Evolutionary conservation across 2,329 filamentous ascomycete species (phyloP).

Genomic region (Tolypocladium tundrense): DNA sequence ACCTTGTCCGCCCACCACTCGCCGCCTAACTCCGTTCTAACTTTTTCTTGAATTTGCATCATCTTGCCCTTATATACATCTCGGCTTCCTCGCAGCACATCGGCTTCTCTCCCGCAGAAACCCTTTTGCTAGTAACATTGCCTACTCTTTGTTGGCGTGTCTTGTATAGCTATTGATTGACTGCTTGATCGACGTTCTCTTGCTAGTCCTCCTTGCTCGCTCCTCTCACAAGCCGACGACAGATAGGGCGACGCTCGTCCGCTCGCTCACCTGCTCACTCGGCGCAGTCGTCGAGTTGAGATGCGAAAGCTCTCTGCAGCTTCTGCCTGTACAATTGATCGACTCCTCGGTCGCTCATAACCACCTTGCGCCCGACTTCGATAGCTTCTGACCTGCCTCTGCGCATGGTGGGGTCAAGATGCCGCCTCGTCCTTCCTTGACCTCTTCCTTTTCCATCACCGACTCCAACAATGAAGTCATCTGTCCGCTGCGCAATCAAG

Average conservation of each 20-base stretch:
- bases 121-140: not conserved
- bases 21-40: not conserved
- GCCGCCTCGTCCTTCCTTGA: conserved; percentile 81
- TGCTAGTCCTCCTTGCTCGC: not conserved
- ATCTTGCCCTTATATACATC: not conserved
- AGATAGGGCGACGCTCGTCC: not conserved
- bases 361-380: not conserved
- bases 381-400: conserved; percentile 11
- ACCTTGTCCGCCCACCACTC: not conserved
- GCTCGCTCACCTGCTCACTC: not conserved
- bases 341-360: conserved; percentile 3
- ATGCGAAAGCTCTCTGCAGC: conserved; percentile 12
- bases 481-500: conserved; percentile 89
- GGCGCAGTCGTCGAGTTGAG: conserved; percentile 14
- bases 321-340: conserved; percentile 21
- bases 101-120: not conserved
- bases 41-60: not conserved
- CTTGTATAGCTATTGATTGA: not conserved
- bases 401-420: conserved; percentile 59
- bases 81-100: not conserved
- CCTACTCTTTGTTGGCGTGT: not conserved
- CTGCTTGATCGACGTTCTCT: not conserved
- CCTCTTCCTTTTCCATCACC: conserved; percentile 83
- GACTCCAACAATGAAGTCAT: conserved; percentile 94
- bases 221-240: not conserved